These are phyloP conservation scores for Pyrenophora graminea DNA, from an alignment of 2,329 filamentous ascomycete species.

Conservation along the genomic window DNA sequence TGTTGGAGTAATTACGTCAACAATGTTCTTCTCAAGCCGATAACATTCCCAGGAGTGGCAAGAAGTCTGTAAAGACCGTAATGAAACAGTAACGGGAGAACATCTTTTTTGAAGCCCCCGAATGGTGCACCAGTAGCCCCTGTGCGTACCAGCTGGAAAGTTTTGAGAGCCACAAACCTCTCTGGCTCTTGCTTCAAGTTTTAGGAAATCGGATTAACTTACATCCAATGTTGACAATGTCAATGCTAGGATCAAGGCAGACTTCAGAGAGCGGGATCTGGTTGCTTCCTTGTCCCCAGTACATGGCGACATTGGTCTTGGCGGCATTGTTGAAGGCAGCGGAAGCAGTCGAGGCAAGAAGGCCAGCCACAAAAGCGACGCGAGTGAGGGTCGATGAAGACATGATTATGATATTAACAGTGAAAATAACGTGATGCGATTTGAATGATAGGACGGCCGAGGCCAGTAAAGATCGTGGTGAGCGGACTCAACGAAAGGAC, in stretches of 20 bases:
- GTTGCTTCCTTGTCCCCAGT: constrained; percentile 59
- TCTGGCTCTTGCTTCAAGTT: not conserved
- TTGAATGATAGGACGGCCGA: constrained; percentile 47
- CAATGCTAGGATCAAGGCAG: constrained; percentile 56
- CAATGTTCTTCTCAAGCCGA: not conserved
- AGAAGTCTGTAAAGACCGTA: not conserved
- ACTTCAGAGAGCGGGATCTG: constrained; percentile 56
- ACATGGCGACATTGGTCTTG: constrained; percentile 57
- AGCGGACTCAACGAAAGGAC: constrained; percentile 57
- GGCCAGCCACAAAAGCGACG: constrained; percentile 42
- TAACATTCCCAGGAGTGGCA: not conserved
- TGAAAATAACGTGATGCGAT: constrained; percentile 25
- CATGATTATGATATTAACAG: constrained; percentile 45
- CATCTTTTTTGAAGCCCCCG: no score
- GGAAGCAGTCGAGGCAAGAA: constrained; percentile 43
- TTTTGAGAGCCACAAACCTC: no score
- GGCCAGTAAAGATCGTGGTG: constrained; percentile 48
- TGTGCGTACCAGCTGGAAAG: no score
- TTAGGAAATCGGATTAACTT: not conserved
- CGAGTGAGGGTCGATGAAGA: constrained; percentile 32
- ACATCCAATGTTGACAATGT: constrained; percentile 61
- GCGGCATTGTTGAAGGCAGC: constrained; percentile 49
- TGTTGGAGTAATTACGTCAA: not conserved
- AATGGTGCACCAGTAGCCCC: no score
- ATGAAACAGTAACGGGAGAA: no score